Evolutionary conservation across 805 yeast species (phyloP).

Genomic region (Saturnispora serradocipensis): DNA sequence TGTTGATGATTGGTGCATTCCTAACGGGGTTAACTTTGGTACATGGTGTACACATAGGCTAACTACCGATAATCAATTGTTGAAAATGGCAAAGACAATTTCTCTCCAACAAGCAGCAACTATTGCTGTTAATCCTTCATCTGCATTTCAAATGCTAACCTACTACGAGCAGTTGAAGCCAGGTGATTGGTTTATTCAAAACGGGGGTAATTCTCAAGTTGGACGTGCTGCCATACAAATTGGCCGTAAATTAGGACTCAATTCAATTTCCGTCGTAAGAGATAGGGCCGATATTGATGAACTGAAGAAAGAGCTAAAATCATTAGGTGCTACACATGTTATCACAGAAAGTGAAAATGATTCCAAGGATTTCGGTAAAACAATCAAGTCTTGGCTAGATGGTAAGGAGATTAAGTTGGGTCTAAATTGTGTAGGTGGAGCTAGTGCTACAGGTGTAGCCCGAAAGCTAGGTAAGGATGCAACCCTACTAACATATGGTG

Average conservation of each 20-base stretch:
- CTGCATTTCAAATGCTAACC: slow-evolving; percentile 83
- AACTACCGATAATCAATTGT: slow-evolving; percentile 42
- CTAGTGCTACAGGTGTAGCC: slow-evolving; percentile 71
- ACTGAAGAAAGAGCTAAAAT: slow-evolving; percentile 40
- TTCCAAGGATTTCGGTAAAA: slow-evolving; percentile 55
- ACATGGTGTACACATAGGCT: slow-evolving; percentile 87
- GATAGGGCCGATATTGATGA: slow-evolving; percentile 73
- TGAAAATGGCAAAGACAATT: slow-evolving; percentile 49
- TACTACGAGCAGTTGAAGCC: slow-evolving; percentile 51
- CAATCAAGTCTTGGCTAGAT: slow-evolving; percentile 45
- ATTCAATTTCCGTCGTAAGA: slow-evolving; percentile 81
- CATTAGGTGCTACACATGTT: slow-evolving; percentile 78
- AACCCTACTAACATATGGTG: slow-evolving; percentile 85
- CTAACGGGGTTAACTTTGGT: slow-evolving; percentile 69
- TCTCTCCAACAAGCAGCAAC: slow-evolving; percentile 69
- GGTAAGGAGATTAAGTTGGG: slow-evolving; percentile 61
- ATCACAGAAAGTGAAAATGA: slow-evolving; percentile 81
- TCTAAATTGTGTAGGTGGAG: slow-evolving; percentile 90
- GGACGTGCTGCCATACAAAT: slow-evolving; percentile 88
- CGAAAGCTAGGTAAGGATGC: slow-evolving; percentile 72
- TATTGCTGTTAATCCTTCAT: slow-evolving; percentile 82
- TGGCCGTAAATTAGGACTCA: slow-evolving; percentile 66
- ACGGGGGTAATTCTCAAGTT: slow-evolving; percentile 94
- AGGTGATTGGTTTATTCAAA: slow-evolving; percentile 90
- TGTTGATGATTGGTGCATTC: slow-evolving; percentile 84